Evolutionary conservation across 176 grass and related monocot genomes (phyloP).

Genomic region (Triticum dicoccoides): DNA sequence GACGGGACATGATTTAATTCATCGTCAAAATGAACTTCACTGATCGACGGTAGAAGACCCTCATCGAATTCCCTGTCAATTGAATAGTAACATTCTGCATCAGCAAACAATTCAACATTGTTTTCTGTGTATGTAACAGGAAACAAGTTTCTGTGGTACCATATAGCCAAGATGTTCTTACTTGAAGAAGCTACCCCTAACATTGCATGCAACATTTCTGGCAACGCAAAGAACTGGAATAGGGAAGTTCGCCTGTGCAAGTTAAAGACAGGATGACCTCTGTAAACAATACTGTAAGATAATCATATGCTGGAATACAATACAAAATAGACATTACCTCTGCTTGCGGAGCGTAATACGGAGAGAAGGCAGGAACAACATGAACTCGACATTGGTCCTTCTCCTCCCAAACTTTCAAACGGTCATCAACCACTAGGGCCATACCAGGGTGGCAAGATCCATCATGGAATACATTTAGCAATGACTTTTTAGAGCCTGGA

Average conservation of each 20-base stretch:
- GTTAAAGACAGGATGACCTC: conserved; percentile 20
- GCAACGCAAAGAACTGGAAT: conserved; percentile 69
- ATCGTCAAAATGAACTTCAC: conserved; percentile 58
- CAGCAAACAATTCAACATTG: conserved; percentile 9
- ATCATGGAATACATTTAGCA: conserved; percentile 75
- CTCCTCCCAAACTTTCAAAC: conserved; percentile 85
- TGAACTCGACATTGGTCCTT: conserved; percentile 75
- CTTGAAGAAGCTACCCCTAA: conserved; percentile 83
- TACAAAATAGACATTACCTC: conserved; percentile 48
- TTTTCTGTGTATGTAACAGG: conserved; percentile 10
- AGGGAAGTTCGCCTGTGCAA: conserved; percentile 57
- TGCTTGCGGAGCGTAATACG: conserved; percentile 77
- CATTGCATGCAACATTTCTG: conserved; percentile 89
- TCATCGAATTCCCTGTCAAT: conserved; percentile 77
- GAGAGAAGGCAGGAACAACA: conserved; percentile 79
- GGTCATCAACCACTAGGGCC: conserved; percentile 80
- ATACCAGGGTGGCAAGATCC: conserved; percentile 71
- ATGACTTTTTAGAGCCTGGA: conserved; percentile 61
- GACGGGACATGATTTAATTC: conserved; percentile 55
- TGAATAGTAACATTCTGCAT: conserved; percentile 4
- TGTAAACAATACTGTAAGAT: conserved; percentile 25
- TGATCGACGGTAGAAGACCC: conserved; percentile 51
- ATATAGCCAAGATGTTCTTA: conserved; percentile 44
- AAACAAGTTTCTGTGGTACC: conserved; percentile 13
- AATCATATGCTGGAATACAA: conserved; percentile 17